Base-by-base conservation (phyloP, 768 basidiomycete genomes). In the Phlebiopsis flavidoalba region DNA sequence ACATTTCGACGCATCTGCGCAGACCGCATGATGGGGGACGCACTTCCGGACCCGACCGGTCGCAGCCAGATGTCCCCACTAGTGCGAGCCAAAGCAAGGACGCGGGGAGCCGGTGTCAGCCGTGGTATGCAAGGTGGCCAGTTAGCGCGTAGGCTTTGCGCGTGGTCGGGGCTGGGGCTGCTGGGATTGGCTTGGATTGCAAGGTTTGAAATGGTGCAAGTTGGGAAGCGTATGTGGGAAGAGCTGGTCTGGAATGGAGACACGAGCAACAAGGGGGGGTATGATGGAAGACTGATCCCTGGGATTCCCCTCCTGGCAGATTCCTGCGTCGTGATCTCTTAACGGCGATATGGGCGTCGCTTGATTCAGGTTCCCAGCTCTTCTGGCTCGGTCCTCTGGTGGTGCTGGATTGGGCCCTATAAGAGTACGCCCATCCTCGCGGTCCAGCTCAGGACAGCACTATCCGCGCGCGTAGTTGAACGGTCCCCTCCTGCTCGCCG, bases 371-470 rank as follows among this genome's bases (percentile, higher is more conserved):
- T 59, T 59, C 58, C 58, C 58, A 59, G 31, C 55, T 8, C 56
- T 6, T 40, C 45, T 36, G 19, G 36, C 37, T 24, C 26, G 35
- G 54, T 35, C 58, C n/a, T 31, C 37, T 10, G 37, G 26, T 31
- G 26, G 49, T n/a, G 58, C 49, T n/a, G 47, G 47, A 51, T 35
- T 36, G 58, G 49, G 22, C 48, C 48, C 49, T 59, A 59, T 59
- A 59, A 59, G 58, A 59, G 49, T 31, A 17, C 21, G 37, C 36
- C 11, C 21, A 5, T 11, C 26, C 12, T 17, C 33, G 33, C 52
- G 52, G 52, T 31, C 52, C 52, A 53, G 36, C 54, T 37, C 36
- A 55, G 54, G n/a, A 51, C 50, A 58, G 70, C 63, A 45, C 19
- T 37, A 40, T 56, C 45, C 49, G 48, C 26, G 26, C 43, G 10